Conservation (phyloP, 108 stramenopile genomes). For the Nitzschia putrida region DNA sequence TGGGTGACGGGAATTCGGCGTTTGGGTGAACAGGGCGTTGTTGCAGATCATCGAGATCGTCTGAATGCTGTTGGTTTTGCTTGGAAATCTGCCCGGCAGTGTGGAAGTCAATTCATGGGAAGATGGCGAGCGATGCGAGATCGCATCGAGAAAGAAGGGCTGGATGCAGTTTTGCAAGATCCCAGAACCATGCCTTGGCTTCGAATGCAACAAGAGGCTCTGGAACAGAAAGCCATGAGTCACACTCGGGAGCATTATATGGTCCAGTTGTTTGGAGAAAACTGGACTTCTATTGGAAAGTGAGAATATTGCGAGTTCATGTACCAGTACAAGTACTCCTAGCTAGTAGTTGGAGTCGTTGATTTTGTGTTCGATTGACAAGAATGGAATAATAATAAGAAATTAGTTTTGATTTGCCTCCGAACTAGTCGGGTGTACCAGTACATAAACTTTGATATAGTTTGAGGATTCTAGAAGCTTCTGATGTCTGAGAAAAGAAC, state of each 20-base stretch:
- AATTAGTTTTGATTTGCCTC: too few species aligned
- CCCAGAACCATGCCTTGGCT: conserved; percentile 53
- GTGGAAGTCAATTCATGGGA: conserved; percentile 77
- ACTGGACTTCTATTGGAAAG: conserved; percentile 28
- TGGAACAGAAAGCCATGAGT: conserved; percentile 58
- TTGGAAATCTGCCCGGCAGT: conserved; percentile 70
- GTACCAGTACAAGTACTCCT: too few species aligned
- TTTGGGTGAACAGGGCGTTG: conserved; percentile 44
- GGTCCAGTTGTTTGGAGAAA: conserved; percentile 46
- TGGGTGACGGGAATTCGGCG: conserved; percentile 86
- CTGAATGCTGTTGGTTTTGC: conserved; percentile 66
- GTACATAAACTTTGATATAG: too few species aligned
- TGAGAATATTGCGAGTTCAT: not conserved
- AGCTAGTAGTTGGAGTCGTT: too few species aligned
- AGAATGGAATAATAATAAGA: too few species aligned
- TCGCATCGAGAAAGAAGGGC: conserved; percentile 26
- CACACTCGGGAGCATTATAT: conserved; percentile 71
- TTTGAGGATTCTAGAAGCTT: too few species aligned
- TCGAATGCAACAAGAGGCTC: conserved; percentile 53
- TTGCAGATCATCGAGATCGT: conserved; percentile 49
- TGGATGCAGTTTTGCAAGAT: conserved; percentile 32
- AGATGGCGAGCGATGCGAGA: conserved; percentile 53
- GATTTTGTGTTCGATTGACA: too few species aligned
- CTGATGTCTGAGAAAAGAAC: too few species aligned
- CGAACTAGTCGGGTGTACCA: too few species aligned